phyloP scores from a whole-genome alignment of 2,329 filamentous ascomycete species.

The Fusarium citri region DNA sequence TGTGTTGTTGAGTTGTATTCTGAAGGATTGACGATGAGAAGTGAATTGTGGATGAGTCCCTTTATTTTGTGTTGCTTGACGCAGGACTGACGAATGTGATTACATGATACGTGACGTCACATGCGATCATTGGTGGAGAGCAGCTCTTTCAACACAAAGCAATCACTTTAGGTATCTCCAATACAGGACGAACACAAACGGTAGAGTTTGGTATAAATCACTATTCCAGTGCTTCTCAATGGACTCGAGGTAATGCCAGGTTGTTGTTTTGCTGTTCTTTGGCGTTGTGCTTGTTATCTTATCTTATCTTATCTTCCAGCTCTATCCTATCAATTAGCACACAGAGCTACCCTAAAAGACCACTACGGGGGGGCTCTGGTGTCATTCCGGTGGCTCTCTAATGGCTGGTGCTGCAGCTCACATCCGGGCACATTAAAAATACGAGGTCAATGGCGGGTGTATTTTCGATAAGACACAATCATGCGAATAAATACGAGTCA shows the following conservation, averaged over 20 bases:
- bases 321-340: not conserved
- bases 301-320: not conserved
- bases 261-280: not conserved
- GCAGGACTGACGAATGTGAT: not conserved
- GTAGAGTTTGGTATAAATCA: no score
- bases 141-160: no score
- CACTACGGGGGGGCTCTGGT: no score
- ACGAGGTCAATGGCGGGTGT: not conserved
- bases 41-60: no score
- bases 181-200: accelerated
- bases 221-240: not conserved
- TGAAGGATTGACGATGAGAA: not conserved
- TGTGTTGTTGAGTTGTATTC: not conserved
- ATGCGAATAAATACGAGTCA: no score
- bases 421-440: not conserved
- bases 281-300: not conserved
- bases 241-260: not conserved
- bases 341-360: not conserved
- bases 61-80: not conserved
- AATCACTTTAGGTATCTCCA: not conserved
- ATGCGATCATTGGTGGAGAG: not conserved
- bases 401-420: not conserved
- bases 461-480: not conserved
- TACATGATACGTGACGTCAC: not conserved
- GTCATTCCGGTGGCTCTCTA: not conserved